These are phyloP conservation scores for Bodo saltans DNA, from an alignment of 78 protist genomes.

Conservation along the genomic window DNA sequence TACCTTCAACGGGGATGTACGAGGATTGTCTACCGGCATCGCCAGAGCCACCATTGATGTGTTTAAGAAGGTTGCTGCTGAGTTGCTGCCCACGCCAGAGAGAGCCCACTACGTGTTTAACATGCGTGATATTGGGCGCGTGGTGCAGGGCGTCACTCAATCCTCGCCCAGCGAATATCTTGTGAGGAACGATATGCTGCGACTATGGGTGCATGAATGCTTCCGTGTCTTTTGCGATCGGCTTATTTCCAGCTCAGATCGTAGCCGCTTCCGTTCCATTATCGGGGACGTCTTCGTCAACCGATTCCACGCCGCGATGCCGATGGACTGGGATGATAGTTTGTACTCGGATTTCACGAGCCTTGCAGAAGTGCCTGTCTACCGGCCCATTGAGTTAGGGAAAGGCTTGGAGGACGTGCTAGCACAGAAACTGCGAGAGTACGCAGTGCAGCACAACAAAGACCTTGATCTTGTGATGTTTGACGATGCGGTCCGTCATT, in stretches of 20 bases:
- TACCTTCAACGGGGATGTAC: not conserved
- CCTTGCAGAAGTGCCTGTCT: not conserved
- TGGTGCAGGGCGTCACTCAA: constrained; percentile 44
- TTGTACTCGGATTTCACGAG: too few species aligned
- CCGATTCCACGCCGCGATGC: too few species aligned
- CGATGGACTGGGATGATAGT: too few species aligned
- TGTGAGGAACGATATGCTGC: not conserved
- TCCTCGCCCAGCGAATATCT: not conserved
- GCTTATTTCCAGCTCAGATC: constrained; percentile 42
- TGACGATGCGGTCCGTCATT: constrained; percentile 64
- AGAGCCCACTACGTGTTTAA: constrained; percentile 77
- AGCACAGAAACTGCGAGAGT: not conserved
- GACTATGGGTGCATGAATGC: constrained; percentile 62
- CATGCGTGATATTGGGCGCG: constrained; percentile 57
- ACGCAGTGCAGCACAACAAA: not conserved
- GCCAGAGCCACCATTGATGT: constrained; percentile 49
- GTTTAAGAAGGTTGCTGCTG: constrained; percentile 19
- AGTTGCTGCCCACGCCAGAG: constrained; percentile 69
- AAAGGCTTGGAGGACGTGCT: not conserved
- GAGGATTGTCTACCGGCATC: constrained; percentile 2
- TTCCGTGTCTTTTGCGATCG: constrained; percentile 66
- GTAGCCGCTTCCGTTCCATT: constrained; percentile 21
- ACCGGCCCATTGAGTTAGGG: not conserved
- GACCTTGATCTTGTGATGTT: constrained; percentile 73
- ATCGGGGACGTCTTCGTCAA: too few species aligned